Evolutionary conservation across 208 protist species (phyloP), one percentile per base, ranked within the genome.

Genomic region (Polymyxa betae): DNA sequence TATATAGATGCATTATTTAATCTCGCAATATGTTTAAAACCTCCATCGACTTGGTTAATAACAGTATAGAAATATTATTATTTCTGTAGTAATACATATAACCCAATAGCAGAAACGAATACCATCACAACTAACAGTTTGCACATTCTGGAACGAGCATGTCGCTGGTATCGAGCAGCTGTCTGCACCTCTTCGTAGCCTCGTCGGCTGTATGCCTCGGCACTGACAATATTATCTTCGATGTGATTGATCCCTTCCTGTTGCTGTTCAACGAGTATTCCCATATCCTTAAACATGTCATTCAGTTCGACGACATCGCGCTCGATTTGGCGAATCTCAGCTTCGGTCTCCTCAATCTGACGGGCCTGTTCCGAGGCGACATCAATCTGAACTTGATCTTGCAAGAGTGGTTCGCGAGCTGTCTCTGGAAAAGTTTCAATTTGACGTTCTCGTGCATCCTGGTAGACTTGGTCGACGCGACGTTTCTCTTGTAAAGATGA

Each of bases 281-380:
- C 40, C 72, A 82, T 82, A 82, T 82, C 72, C 40, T 82, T 82
- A 43, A 82, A 82, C 72, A 82, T 82, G n/a, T 82, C 72, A n/a
- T 82, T 82, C 16, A 82, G 72, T 35, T 82, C 72, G 35, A 35
- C n/a, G 16, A 82, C 72, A n/a, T 82, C 72, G 16, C 72, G 72
- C 40, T 82, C 72, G n/a, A 82, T 82, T n/a, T 82, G 72, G 16
- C 40, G 5, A 35, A 82, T 82, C 72, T 82, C 72, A 5, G 5
- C 16, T 35, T 82, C 72, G n/a, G 72, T 82, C 72, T 82, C 72
- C 72, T 82, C 35, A 82, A 82, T 82, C 16, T 82, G 72, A 12
- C 72, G 72, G 10, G 72, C 72, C n/a, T 82, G 72, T 16, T 82
- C 72, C 10, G 72, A 5, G 40, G 72, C 72, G 16, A 82, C 35